Base-by-base conservation (phyloP, 192 early-diverging fungal species). In the Mortierella antarctica region DNA sequence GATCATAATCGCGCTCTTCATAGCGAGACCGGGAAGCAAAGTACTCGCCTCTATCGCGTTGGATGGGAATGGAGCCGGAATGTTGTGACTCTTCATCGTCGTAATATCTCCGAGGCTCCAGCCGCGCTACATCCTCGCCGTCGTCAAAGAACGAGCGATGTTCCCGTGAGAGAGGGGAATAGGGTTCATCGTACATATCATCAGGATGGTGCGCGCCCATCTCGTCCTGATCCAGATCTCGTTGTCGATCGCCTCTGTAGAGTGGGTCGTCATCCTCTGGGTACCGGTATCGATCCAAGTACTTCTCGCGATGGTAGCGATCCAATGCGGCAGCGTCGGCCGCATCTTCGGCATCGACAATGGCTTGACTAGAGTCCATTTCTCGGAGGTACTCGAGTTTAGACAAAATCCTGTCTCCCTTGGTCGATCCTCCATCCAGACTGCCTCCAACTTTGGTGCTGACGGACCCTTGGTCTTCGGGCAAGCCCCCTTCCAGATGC, bases 41-140 rank as follows among this genome's bases (percentile, higher is more conserved):
- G 23, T 80, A 71, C 20, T 72, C 74, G 40, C 51, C 48, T 0
- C 71, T 49, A 7, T 63, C 65, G 10, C 57, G 62, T 12, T 45
- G 70, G 20, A 55, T 51, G 5, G 70, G 52, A 53, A 80, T 51
- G 1, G 77, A 67, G 31, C 77, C 77, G 8, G 77, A 80, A 54
- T 72, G 70, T 49, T 80, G 63, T 9, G 77, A 80, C 51, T 80
- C 70, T 12, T 80, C 70, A 39, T 80, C 77, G 11, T 80, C 77
- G 55, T 62, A 65, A 39, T 52, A 80, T 14, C 62, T 40, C 12
- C 70, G 45, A 6, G 57, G 59, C 58, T 60, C 57, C 4, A 46
- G 0, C 2, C 21, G 44, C n/a, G 41, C 42, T n/a, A 65, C 18
- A 12, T 70, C 74, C 4, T 79, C 76, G 10, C 49, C 67, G 18